Conservation (phyloP, 306 rosid genomes). For the Lathyrus oleraceus region DNA sequence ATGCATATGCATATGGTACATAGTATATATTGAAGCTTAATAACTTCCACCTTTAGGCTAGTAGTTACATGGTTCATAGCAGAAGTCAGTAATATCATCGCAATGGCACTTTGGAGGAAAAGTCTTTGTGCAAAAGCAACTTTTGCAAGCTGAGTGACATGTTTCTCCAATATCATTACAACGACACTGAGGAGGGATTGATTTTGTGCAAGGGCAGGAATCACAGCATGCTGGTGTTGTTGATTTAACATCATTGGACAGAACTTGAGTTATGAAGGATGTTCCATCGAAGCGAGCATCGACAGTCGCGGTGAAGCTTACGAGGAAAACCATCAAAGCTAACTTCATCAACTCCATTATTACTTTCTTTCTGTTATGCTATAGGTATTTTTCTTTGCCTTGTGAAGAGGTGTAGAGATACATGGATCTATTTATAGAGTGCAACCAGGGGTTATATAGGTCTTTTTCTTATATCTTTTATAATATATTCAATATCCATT, state of each 20-base stretch:
- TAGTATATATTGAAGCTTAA: background rate
- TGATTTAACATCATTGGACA: background rate
- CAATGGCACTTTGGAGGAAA: slow-evolving; percentile 4
- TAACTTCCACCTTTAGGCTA: background rate
- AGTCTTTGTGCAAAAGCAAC: background rate
- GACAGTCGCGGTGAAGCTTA: background rate
- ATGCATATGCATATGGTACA: background rate
- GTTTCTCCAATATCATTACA: background rate
- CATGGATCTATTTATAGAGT: background rate
- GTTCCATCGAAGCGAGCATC: slow-evolving; percentile 22
- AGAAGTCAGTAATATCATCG: background rate
- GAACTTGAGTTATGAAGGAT: background rate
- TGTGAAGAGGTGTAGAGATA: background rate
- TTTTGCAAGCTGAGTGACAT: slow-evolving; percentile 28
- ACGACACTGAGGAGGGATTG: slow-evolving; percentile 13
- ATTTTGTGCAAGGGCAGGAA: background rate
- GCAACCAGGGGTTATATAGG: background rate
- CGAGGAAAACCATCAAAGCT: background rate
- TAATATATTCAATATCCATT: background rate
- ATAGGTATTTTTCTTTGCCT: background rate
- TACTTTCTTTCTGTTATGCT: background rate
- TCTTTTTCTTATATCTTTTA: background rate
- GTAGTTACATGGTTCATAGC: background rate
- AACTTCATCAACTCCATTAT: background rate
- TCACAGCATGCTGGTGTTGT: slow-evolving; percentile 25